These are phyloP conservation scores for Sambucus nigra DNA, from an alignment of 129 eudicot genomes.

Conservation along the genomic window DNA sequence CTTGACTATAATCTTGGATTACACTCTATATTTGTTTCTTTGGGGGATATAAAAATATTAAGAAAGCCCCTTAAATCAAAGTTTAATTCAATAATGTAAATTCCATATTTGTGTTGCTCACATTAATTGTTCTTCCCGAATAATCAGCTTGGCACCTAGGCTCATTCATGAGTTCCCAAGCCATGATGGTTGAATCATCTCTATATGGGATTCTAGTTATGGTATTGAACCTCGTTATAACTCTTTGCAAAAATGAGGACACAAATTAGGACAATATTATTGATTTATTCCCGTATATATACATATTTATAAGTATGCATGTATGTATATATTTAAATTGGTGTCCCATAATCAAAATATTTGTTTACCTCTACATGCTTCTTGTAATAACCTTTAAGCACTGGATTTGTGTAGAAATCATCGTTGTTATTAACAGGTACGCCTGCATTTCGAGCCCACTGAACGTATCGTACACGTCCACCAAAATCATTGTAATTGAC, in stretches of 20 bases:
- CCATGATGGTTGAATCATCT: constrained; percentile 65
- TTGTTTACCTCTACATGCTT: constrained; percentile 13
- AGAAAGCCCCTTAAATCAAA: too few species aligned
- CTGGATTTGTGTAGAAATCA: constrained; percentile 21
- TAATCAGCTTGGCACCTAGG: constrained; percentile 62
- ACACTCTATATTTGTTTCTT: too few species aligned
- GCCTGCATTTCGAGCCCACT: constrained; percentile 26
- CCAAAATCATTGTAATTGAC: constrained; percentile 23
- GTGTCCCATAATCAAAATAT: too few species aligned
- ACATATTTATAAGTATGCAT: too few species aligned
- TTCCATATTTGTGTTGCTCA: constrained; percentile 18
- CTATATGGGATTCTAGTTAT: constrained; percentile 39
- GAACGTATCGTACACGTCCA: constrained; percentile 19
- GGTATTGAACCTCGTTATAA: constrained; percentile 52
- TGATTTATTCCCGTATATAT: background rate
- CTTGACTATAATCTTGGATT: too few species aligned
- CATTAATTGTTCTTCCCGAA: constrained; percentile 55
- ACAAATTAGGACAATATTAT: background rate
- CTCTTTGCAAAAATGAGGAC: constrained; percentile 23
- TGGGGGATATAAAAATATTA: background rate
- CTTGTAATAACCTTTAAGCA: constrained; percentile 16
- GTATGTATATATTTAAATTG: too few species aligned
- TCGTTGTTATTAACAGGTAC: constrained; percentile 8
- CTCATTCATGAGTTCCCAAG: constrained; percentile 83
- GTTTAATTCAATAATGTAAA: too few species aligned